Percentiles rank a stretch among this genome's conserved stretches.
These are phyloP conservation scores for Apiospora pterosperma DNA, from an alignment of 2,329 filamentous ascomycete genomes.

Conservation along the genomic window DNA sequence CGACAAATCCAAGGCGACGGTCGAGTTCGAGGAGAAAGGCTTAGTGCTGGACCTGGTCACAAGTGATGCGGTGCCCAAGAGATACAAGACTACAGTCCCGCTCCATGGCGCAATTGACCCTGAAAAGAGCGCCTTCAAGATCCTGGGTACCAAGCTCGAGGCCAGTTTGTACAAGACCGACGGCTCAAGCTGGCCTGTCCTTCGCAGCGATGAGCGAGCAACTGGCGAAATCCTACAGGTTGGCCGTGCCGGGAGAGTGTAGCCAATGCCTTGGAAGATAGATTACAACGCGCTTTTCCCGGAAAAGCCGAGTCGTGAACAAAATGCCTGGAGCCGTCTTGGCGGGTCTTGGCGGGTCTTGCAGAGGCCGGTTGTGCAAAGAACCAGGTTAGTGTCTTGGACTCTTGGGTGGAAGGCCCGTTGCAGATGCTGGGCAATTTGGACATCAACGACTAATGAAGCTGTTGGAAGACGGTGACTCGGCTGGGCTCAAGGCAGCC, in stretches of 20 bases:
- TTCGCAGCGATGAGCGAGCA: constrained; percentile 70
- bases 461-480: not conserved
- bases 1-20: constrained; percentile 71
- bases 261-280: constrained; percentile 8
- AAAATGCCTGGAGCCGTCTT: not conserved
- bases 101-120: constrained; percentile 76
- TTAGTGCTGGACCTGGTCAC: constrained; percentile 83
- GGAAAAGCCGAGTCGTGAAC: too few relatives aligned
- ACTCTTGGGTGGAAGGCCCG: not conserved
- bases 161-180: constrained; percentile 70
- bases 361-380: not conserved
- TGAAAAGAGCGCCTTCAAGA: constrained; percentile 71
- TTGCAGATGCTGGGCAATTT: not conserved
- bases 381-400: not conserved
- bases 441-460: not conserved
- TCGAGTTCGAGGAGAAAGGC: constrained; percentile 62
- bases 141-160: constrained; percentile 88
- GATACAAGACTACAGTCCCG: constrained; percentile 70
- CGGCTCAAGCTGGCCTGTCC: constrained; percentile 77
- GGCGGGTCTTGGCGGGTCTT: not conserved
- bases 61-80: constrained; percentile 71
- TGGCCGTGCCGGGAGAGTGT: constrained; percentile 68
- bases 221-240: constrained; percentile 83
- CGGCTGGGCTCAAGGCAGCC: not conserved
- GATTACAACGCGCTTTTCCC: not conserved